Conservation (phyloP, 208 protist species). For the Perkinsela sp. region DNA sequence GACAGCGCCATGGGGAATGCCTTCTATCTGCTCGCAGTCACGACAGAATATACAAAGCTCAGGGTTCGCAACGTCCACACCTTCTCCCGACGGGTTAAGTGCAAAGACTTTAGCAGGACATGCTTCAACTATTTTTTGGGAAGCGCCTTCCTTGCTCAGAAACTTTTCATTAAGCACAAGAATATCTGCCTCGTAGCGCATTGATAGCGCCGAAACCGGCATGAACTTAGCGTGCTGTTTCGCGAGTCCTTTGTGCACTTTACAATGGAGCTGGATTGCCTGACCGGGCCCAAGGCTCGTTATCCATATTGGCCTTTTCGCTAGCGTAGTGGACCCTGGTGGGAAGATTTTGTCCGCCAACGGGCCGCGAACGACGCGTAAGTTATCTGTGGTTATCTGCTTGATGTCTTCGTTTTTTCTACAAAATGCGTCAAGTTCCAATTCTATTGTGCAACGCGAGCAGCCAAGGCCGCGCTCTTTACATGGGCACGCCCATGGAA, state of each 20-base stretch:
- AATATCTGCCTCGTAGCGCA: constrained; percentile 71
- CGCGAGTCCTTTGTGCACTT: constrained; percentile 77
- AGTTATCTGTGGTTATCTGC: constrained; percentile 7
- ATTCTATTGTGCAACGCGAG: constrained; percentile 45
- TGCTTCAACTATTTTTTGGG: constrained; percentile 45
- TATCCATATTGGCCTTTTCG: constrained; percentile 28
- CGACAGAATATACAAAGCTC: constrained; percentile 66
- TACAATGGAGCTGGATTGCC: constrained; percentile 27
- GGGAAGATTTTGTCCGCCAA: constrained; percentile 4
- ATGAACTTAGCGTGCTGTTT: constrained; percentile 96
- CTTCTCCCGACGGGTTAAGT: constrained; percentile 21
- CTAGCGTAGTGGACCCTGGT: too few relatives aligned
- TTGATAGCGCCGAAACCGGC: constrained; percentile 64
- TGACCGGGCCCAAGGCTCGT: constrained; percentile 50
- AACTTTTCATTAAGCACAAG: constrained; percentile 54
- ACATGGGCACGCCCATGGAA: constrained; percentile 44
- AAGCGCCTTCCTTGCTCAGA: constrained; percentile 24
- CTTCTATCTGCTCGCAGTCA: constrained; percentile 54
- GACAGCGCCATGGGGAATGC: constrained; percentile 18
- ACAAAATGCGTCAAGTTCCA: constrained; percentile 42
- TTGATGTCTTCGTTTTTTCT: constrained; percentile 26
- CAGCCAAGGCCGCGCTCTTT: constrained; percentile 20
- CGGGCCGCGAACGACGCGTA: constrained; percentile 1
- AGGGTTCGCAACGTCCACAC: constrained; percentile 28
- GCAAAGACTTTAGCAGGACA: constrained; percentile 63